Conservation (phyloP, 495 filamentous ascomycete genomes). For the Aspergillus biplanus region DNA sequence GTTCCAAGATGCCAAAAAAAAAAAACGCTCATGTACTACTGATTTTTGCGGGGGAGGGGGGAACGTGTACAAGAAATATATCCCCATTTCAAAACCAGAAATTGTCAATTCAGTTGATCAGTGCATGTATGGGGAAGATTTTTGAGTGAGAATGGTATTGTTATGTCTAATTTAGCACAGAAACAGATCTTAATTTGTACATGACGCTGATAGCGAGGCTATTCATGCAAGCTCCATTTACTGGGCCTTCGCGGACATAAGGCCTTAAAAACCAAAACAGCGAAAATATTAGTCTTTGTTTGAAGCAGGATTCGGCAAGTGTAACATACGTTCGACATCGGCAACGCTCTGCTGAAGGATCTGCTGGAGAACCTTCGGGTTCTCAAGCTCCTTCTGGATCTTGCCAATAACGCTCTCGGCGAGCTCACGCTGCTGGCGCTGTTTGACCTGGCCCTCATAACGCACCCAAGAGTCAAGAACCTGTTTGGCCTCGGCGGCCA, state of each 20-base stretch:
- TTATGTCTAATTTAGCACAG: conserved; percentile 48
- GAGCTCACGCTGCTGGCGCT: conserved; percentile 94
- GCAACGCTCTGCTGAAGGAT: conserved; percentile 93
- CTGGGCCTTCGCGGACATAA: conserved; percentile 58
- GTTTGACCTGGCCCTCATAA: conserved; percentile 98
- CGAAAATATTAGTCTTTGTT: conserved; percentile 29
- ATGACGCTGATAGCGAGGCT: conserved; percentile 44
- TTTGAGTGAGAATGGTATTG: conserved; percentile 39
- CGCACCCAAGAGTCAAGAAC: conserved; percentile 98
- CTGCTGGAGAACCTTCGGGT: conserved; percentile 90
- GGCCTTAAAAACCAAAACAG: conserved; percentile 37
- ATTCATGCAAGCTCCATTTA: conserved; percentile 45
- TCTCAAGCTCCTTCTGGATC: conserved; percentile 98
- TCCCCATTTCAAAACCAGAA: too few relatives aligned
- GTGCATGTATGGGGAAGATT: neutral
- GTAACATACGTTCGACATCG: conserved; percentile 91
- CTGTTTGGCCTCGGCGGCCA: conserved; percentile 88
- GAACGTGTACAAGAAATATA: too few relatives aligned
- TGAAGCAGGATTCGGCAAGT: neutral
- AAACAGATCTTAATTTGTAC: conserved; percentile 54
- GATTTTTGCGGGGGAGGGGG: too few relatives aligned
- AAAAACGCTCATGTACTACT: too few relatives aligned
- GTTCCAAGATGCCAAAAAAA: too few relatives aligned
- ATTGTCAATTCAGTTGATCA: too few relatives aligned
- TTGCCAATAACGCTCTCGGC: conserved; percentile 90